These are phyloP conservation scores for Avena atlantica DNA, from an alignment of 176 grass and related monocot species.

Conservation along the genomic window DNA sequence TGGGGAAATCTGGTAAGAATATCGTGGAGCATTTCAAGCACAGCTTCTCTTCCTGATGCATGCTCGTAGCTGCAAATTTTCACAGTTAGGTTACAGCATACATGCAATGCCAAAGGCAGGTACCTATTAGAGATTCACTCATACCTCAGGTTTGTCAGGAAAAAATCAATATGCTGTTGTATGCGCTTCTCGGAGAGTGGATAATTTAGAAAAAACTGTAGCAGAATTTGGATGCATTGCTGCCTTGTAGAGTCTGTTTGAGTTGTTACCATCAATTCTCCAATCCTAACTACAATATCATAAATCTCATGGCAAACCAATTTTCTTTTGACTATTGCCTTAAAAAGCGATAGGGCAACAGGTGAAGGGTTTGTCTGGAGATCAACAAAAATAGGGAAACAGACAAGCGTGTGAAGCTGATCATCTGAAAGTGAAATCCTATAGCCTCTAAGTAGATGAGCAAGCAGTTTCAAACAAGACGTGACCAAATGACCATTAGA, in stretches of 20 bases:
- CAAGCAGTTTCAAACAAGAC: conserved; percentile 83
- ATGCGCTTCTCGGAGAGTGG: conserved; percentile 82
- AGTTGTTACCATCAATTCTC: conserved; percentile 90
- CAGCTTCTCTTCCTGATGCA: conserved; percentile 87
- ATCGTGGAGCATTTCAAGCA: conserved; percentile 90
- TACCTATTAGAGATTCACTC: conserved; percentile 27
- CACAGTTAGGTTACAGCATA: conserved; percentile 5
- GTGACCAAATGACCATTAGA: conserved; percentile 72
- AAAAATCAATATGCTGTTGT: conserved; percentile 96
- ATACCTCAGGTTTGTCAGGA: conserved; percentile 85
- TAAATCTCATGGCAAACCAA: conserved; percentile 89
- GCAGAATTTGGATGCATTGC: conserved; percentile 83
- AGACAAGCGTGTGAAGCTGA: conserved; percentile 76
- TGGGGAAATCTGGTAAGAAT: conserved; percentile 91
- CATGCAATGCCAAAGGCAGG: conserved; percentile 17
- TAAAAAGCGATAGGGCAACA: conserved; percentile 83
- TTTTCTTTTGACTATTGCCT: conserved; percentile 83
- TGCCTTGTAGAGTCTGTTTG: conserved; percentile 76
- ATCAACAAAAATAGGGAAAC: conserved; percentile 89
- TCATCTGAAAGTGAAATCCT: conserved; percentile 85
- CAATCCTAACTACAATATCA: conserved; percentile 83
- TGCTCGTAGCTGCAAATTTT: conserved; percentile 81
- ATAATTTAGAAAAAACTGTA: conserved; percentile 92
- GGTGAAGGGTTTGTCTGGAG: conserved; percentile 90
- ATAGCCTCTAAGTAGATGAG: conserved; percentile 70